Conservation (phyloP, 148 eudicot species). For the Suaeda aralocaspica region DNA sequence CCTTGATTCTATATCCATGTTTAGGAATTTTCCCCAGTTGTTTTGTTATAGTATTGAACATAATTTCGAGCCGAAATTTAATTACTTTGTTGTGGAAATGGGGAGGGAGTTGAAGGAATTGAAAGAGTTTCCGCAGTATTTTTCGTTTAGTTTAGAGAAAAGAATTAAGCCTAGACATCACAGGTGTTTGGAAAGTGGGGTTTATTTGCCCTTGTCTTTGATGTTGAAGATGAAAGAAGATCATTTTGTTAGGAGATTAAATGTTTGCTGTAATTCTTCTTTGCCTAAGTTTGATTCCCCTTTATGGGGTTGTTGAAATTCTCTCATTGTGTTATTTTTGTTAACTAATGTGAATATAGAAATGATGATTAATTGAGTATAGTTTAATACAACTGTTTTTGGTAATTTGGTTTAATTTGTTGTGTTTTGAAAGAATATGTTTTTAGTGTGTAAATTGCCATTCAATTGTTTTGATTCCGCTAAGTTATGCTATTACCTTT, state of each 20-base stretch:
- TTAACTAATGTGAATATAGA: not conserved
- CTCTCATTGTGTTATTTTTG: not conserved
- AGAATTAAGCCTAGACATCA: conserved; percentile 80
- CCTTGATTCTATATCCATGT: conserved; percentile 52
- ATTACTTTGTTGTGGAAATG: conserved; percentile 83
- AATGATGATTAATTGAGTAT: not conserved
- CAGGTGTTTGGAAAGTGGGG: conserved; percentile 62
- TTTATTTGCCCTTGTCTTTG: conserved; percentile 56
- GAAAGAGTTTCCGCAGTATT: conserved; percentile 84
- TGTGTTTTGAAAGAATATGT: not conserved
- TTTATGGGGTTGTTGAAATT: conserved; percentile 42
- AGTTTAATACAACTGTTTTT: not conserved
- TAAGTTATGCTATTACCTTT: too few species aligned
- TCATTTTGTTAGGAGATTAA: conserved; percentile 51
- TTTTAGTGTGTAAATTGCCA: too few species aligned
- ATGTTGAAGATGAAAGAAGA: conserved; percentile 66
- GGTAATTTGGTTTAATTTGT: too few species aligned
- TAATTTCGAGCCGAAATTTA: conserved; percentile 71
- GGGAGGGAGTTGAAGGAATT: conserved; percentile 82
- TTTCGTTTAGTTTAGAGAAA: conserved; percentile 83
- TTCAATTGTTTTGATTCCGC: too few species aligned
- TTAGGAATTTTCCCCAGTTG: conserved; percentile 66
- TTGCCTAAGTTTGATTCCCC: conserved; percentile 67
- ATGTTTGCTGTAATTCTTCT: conserved; percentile 57
- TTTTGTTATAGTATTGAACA: conserved; percentile 74